Percentiles rank a stretch among this genome's conserved stretches.
Conservation (phyloP, 495 filamentous ascomycete species). For the Neurospora hispaniola region DNA sequence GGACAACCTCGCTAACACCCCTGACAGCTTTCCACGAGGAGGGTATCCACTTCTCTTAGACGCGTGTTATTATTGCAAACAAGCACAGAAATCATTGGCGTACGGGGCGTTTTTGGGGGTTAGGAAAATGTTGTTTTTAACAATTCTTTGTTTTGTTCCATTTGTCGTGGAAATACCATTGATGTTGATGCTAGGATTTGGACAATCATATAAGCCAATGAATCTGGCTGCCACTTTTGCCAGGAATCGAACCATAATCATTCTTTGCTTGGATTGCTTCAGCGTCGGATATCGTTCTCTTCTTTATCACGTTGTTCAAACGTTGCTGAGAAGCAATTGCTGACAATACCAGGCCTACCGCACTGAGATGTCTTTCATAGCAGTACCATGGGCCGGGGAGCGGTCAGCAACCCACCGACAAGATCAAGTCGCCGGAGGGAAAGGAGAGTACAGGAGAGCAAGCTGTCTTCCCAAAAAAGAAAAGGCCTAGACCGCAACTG, state of each 20-base stretch:
- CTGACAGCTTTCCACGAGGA: conserved; percentile 61
- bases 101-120: background rate
- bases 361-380: background rate
- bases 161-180: background rate
- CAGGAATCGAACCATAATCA: background rate
- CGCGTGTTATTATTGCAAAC: background rate
- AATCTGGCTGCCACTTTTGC: background rate
- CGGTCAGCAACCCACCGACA: background rate
- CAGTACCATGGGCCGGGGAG: background rate
- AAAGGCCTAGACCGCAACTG: too few relatives aligned
- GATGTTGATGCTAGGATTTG: background rate
- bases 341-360: background rate
- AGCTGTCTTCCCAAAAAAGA: background rate
- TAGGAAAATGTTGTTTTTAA: background rate
- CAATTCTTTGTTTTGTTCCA: background rate
- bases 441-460: background rate
- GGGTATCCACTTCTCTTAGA: conserved; percentile 79
- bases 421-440: background rate
- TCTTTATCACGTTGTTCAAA: too few relatives aligned
- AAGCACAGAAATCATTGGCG: background rate
- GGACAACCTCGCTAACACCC: conserved; percentile 22
- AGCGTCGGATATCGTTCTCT: background rate
- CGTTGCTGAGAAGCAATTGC: background rate
- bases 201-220: background rate
- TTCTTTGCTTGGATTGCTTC: background rate